These are phyloP conservation scores for Metschnikowia sp. DNA, from an alignment of 805 yeast species.

Conservation along the genomic window DNA sequence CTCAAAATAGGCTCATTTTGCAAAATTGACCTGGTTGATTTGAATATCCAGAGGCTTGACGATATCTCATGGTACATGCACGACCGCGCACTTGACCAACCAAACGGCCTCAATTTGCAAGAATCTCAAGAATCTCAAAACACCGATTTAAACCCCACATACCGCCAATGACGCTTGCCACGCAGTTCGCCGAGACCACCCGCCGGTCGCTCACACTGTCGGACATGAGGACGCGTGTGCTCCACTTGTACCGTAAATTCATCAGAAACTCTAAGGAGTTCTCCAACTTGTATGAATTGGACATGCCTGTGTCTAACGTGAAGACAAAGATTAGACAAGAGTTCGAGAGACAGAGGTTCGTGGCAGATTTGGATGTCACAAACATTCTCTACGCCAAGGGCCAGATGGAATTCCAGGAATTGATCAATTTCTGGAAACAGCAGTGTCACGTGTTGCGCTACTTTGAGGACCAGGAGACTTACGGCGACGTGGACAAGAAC, in stretches of 20 bases:
- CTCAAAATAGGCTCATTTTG: no score
- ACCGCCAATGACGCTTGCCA: conserved; percentile 55
- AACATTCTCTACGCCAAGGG: conserved; percentile 77
- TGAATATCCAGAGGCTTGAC: no score
- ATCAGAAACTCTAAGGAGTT: conserved; percentile 58
- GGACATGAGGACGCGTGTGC: conserved; percentile 61
- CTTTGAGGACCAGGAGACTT: conserved; percentile 63
- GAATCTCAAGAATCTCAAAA: neutral
- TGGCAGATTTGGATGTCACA: conserved; percentile 58
- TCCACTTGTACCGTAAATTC: conserved; percentile 70
- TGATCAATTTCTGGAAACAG: conserved; percentile 88
- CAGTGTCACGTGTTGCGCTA: conserved; percentile 79
- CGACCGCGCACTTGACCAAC: conserved; percentile 17
- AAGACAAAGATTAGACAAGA: conserved; percentile 86
- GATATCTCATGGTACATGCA: conserved; percentile 11
- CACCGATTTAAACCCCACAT: neutral
- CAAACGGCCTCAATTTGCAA: conserved; percentile 16
- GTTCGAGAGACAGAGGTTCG: conserved; percentile 80
- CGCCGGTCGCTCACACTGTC: conserved; percentile 57
- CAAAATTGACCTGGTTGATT: no score
- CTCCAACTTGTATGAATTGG: conserved; percentile 65
- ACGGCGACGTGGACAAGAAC: conserved; percentile 53
- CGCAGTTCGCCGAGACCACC: conserved; percentile 82
- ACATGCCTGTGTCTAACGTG: conserved; percentile 73
- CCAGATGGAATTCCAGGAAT: conserved; percentile 87